Evolutionary conservation across 768 basidiomycete species (phyloP), one percentile per base, ranked within the genome.

Genomic region (Cubamyces sp.): DNA sequence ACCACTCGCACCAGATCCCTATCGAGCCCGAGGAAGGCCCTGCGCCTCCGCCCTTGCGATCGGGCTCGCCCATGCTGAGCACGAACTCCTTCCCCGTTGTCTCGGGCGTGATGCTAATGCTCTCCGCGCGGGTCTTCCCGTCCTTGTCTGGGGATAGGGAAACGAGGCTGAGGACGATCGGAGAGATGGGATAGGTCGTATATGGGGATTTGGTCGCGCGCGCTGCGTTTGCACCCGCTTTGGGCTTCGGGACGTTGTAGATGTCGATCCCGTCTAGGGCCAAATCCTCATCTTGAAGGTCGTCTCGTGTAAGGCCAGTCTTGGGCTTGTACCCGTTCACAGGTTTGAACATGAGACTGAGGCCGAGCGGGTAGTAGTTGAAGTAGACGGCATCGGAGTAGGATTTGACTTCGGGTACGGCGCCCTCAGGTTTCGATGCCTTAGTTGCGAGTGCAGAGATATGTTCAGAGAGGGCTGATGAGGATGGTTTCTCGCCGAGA

Each of bases 1-100:
- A 81, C 95, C 94, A 97, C 74, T 97, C 94, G 66, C 94, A 91
- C 92, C 94, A 97, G 66, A 96, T 93, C 28, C 88, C 88, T 66
- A 96, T 91, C 34, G 90, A 92, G 41, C 91, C 91, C 2, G 86
- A 85, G 21, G 88, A 89, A 14, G 92, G 92, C 0, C 92, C 92
- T 9, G 86, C 78, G 1, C 96, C 95, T 21, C 95, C 94, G 7
- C 96, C 96, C 73, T 97, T 98, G 63, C 92, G 81, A 69, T 85
- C 85, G 7, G 96, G 96, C 74, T 98, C 96, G 11, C 94, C 94
- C 47, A 97, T 72, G 47, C 74, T 72, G 26, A 74, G 68, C 9
- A 97, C 90, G 62, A 98, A 87, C 0, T 93, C 86, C 69, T 88
- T 87, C 2, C 94, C 96, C 12, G 84, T 85, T 23, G 85, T 87